phyloP scores from a whole-genome alignment of 106 monocot species.

The Dioscorea dumetorum region DNA sequence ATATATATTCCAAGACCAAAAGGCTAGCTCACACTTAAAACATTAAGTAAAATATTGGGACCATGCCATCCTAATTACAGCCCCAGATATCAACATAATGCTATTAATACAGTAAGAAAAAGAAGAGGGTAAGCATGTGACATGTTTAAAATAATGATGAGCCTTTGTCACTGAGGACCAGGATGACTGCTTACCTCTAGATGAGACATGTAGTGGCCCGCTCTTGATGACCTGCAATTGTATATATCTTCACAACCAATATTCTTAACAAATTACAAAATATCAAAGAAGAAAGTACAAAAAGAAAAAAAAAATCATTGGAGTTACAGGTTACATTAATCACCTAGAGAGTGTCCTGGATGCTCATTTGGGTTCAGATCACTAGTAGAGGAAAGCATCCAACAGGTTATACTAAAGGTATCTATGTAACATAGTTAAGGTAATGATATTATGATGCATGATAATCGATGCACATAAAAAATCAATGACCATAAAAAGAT shows the following conservation, averaged over 20 bases:
- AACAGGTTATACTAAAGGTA: not conserved
- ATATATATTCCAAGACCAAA: too few relatives aligned
- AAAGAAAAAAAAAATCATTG: not conserved
- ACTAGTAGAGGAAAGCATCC: not conserved
- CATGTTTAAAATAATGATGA: not conserved
- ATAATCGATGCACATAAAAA: too few relatives aligned
- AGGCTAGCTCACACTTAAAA: not conserved
- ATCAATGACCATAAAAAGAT: too few relatives aligned
- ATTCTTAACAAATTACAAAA: not conserved
- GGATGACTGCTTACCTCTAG: conserved; percentile 44
- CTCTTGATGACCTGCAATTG: conserved; percentile 55
- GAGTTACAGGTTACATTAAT: not conserved
- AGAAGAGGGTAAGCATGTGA: not conserved
- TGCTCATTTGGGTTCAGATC: not conserved
- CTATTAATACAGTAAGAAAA: not conserved
- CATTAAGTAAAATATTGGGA: not conserved
- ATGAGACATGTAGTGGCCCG: conserved; percentile 63
- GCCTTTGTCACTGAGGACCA: not conserved
- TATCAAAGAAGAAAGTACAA: not conserved
- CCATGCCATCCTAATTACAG: not conserved
- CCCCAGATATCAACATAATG: not conserved
- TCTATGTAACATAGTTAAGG: not conserved
- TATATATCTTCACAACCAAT: not conserved
- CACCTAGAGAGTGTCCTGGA: not conserved
- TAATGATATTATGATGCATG: not conserved